phyloP scores from a whole-genome alignment of 2,329 filamentous ascomycete species.

The Zasmidium citrigriseum region DNA sequence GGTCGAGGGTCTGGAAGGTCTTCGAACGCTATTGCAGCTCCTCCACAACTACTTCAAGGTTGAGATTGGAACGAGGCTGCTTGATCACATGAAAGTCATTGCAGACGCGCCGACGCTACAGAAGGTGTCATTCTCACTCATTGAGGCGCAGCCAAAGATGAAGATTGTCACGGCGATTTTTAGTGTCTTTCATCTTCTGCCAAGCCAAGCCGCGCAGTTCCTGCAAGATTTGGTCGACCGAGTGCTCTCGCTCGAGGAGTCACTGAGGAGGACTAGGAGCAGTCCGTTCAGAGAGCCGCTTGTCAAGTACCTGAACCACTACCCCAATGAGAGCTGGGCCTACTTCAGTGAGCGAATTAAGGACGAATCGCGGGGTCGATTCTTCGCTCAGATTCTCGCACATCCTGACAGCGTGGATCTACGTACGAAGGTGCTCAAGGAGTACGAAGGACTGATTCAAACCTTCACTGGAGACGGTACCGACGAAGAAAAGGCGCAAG shows the following conservation, averaged over 20 bases:
- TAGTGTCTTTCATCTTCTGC: conserved; percentile 95
- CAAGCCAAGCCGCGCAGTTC: conserved; percentile 84
- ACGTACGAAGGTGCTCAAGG: conserved; percentile 71
- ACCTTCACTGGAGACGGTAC: conserved; percentile 50
- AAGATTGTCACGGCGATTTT: conserved; percentile 93
- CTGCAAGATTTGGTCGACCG: conserved; percentile 87
- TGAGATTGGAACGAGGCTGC: conserved; percentile 87
- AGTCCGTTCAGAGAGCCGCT: conserved; percentile 90
- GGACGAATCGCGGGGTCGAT: conserved; percentile 83
- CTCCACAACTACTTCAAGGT: conserved; percentile 99
- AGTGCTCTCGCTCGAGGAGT: conserved; percentile 84
- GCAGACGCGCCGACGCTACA: conserved; percentile 79
- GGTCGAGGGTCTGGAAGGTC: conserved; percentile 84
- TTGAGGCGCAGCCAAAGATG: conserved; percentile 91
- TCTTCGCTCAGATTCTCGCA: conserved; percentile 83
- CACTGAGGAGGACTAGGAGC: conserved; percentile 79
- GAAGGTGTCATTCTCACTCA: conserved; percentile 89
- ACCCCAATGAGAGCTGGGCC: conserved; percentile 82
- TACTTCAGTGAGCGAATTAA: conserved; percentile 78
- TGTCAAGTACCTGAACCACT: conserved; percentile 90
- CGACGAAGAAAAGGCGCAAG: conserved; percentile 69
- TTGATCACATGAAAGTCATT: conserved; percentile 91
- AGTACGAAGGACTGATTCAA: conserved; percentile 71
- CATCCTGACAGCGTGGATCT: conserved; percentile 74
- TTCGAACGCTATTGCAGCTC: conserved; percentile 84